Conservation (phyloP, 106 monocot genomes). For the Acorus calamus region DNA sequence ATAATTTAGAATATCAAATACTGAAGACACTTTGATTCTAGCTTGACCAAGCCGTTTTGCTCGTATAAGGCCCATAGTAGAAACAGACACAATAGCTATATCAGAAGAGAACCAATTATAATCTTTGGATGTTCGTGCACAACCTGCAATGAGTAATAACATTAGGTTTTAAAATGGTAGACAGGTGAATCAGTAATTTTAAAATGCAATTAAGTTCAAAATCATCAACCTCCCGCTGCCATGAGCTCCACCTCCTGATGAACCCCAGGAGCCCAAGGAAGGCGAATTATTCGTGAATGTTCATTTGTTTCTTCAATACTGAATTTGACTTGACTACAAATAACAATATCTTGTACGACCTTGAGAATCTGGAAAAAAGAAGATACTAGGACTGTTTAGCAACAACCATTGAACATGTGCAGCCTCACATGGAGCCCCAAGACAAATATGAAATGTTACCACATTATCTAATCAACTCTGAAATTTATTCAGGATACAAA, state of each 20-base stretch:
- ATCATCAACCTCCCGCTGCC: conserved; percentile 65
- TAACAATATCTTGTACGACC: conserved; percentile 54
- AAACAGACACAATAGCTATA: conserved; percentile 39
- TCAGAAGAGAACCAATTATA: conserved; percentile 78
- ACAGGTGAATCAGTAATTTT: background rate
- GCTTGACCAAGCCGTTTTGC: conserved; percentile 54
- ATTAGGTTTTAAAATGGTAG: background rate
- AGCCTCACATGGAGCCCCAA: too few species aligned
- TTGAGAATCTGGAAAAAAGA: conserved; percentile 45
- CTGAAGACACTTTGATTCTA: conserved; percentile 60
- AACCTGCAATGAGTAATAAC: conserved; percentile 43
- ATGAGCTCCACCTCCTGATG: conserved; percentile 59
- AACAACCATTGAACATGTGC: too few species aligned
- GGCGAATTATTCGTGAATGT: conserved; percentile 25
- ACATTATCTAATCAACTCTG: too few species aligned
- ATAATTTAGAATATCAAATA: conserved; percentile 61
- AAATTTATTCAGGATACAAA: background rate
- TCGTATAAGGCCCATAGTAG: conserved; percentile 42
- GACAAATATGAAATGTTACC: too few species aligned
- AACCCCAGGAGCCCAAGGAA: conserved; percentile 88
- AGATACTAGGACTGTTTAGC: background rate
- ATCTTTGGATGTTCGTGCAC: conserved; percentile 44
- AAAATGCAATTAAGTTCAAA: background rate
- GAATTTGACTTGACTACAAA: conserved; percentile 67
- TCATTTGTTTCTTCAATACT: conserved; percentile 18